phyloP scores from a whole-genome alignment of 1,284 basidiomycete species.

The Cutaneotrichosporon mucoides region DNA sequence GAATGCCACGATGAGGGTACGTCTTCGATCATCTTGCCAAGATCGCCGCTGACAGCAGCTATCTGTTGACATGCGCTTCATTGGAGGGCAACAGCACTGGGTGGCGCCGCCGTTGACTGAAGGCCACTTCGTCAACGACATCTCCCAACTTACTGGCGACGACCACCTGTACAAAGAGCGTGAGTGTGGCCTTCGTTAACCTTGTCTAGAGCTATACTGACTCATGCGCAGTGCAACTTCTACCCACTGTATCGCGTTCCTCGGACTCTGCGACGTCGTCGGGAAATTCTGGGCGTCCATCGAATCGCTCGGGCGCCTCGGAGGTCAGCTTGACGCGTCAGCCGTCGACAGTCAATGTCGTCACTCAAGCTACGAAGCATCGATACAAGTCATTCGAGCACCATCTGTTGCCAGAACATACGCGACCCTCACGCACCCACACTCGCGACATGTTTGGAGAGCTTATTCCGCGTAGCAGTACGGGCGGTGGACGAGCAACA shows the following conservation, averaged over 20 bases:
- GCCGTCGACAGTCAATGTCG: slow-evolving; percentile 9
- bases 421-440: neutral
- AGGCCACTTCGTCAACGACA: slow-evolving; percentile 38
- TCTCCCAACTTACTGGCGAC: slow-evolving; percentile 27
- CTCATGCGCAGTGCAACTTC: slow-evolving; percentile 18
- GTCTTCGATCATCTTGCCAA: slow-evolving; percentile 2
- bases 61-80: slow-evolving; percentile 41
- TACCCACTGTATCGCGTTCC: slow-evolving; percentile 24
- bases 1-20: slow-evolving; percentile 47
- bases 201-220: neutral
- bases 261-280: slow-evolving; percentile 14
- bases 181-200: slow-evolving; percentile 13
- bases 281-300: neutral
- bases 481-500: no score
- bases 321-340: slow-evolving; percentile 3
- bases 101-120: slow-evolving; percentile 38
- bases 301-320: slow-evolving; percentile 3
- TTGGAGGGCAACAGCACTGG: slow-evolving; percentile 41
- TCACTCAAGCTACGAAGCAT: slow-evolving; percentile 16
- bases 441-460: neutral
- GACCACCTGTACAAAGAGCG: slow-evolving; percentile 17
- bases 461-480: no score
- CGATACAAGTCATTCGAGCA: slow-evolving; percentile 32
- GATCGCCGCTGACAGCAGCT: slow-evolving; percentile 22
- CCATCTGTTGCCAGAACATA: slow-evolving; percentile 25